These are phyloP conservation scores for Tillandsia fasciculata DNA, from an alignment of 176 grass and related monocot species.

Conservation along the genomic window DNA sequence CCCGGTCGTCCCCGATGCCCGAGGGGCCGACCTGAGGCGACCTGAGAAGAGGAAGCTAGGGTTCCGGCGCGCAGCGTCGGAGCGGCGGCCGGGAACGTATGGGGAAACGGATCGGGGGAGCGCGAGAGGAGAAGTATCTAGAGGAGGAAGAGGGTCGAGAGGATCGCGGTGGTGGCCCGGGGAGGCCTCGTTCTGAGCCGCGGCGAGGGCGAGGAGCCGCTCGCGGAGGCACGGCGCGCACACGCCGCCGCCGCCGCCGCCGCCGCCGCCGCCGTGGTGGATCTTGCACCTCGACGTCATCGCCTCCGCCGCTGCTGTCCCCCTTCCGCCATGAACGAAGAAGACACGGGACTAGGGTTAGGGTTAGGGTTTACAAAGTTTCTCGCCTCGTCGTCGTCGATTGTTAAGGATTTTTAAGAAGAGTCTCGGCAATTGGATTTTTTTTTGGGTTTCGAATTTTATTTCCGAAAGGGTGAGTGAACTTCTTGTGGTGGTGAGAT, in stretches of 20 bases:
- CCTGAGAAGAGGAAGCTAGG: conserved; percentile 59
- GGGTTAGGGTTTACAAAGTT: neutral
- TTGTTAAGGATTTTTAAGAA: no score
- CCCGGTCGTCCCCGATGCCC: conserved; percentile 26
- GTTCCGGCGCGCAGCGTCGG: conserved; percentile 31
- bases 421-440: neutral
- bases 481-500: no score
- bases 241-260: no score
- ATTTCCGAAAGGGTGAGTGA: no score
- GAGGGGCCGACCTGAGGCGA: conserved; percentile 71
- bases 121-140: neutral
- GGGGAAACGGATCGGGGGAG: neutral
- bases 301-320: conserved; percentile 3
- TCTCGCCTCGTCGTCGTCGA: neutral
- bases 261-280: conserved; percentile 55
- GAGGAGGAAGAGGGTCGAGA: neutral
- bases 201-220: conserved; percentile 59
- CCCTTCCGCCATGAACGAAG: neutral
- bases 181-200: conserved; percentile 49
- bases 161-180: conserved; percentile 11
- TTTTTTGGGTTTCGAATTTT: neutral
- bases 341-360: neutral
- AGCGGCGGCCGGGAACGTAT: conserved; percentile 49
- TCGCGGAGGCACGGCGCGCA: conserved; percentile 90
- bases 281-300: conserved; percentile 94